Conservation (phyloP, 441 rosid genomes). For the Gossypium trilobum region DNA sequence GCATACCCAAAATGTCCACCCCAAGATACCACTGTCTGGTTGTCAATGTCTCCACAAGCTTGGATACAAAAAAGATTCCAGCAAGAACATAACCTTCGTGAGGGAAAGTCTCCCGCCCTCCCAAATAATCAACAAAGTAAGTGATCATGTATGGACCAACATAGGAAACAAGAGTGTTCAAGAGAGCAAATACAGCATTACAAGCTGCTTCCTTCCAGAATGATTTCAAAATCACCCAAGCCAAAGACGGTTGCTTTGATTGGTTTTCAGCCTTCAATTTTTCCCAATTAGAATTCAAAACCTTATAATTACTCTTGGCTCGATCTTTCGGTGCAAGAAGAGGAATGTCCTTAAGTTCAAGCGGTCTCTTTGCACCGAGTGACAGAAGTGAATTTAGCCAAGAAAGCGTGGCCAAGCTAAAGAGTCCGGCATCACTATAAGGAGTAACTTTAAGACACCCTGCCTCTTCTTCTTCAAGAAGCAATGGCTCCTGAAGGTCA, state of each 20-base stretch:
- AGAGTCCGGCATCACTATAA: slow-evolving; percentile 59
- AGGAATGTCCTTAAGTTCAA: slow-evolving; percentile 97
- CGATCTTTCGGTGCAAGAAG: slow-evolving; percentile 82
- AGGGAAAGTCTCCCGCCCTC: slow-evolving; percentile 71
- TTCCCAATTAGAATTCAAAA: slow-evolving; percentile 86
- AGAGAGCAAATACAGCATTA: slow-evolving; percentile 84
- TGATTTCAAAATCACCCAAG: slow-evolving; percentile 75
- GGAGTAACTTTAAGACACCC: slow-evolving; percentile 80
- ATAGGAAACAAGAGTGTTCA: slow-evolving; percentile 86
- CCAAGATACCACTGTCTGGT: slow-evolving; percentile 99
- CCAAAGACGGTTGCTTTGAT: slow-evolving; percentile 68
- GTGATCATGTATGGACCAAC: slow-evolving; percentile 96
- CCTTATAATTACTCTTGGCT: slow-evolving; percentile 76
- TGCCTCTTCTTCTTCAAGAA: slow-evolving; percentile 55
- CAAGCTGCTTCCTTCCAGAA: slow-evolving; percentile 95
- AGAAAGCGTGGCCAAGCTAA: slow-evolving; percentile 78
- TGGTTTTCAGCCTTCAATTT: slow-evolving; percentile 61
- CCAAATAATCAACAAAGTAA: slow-evolving; percentile 89
- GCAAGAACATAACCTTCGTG: slow-evolving; percentile 95
- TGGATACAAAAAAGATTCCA: slow-evolving; percentile 78
- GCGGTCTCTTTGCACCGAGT: slow-evolving; percentile 87
- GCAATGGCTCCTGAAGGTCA: slow-evolving; percentile 78
- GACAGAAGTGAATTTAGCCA: slow-evolving; percentile 96
- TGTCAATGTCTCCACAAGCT: slow-evolving; percentile 82
- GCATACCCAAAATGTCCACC: slow-evolving; percentile 97